These are phyloP conservation scores for Clonostachys chloroleuca DNA, from an alignment of 2,329 filamentous ascomycete genomes.

Conservation along the genomic window DNA sequence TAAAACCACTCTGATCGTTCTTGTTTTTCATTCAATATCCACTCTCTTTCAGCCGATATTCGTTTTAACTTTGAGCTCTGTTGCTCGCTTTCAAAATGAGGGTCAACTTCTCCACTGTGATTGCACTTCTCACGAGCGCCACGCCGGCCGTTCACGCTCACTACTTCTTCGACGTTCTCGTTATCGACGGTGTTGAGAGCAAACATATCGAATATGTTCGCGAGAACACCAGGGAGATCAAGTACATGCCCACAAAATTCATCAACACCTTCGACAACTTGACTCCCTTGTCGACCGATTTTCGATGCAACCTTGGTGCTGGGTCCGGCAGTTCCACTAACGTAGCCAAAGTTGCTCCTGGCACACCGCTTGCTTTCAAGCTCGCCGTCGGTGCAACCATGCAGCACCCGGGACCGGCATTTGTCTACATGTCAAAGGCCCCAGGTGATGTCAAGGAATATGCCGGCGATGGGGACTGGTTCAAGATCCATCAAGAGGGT, in stretches of 20 bases:
- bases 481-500: constrained; percentile 18
- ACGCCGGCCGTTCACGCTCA: constrained; percentile 13
- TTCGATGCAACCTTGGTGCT: constrained; percentile 23
- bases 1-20: too few species aligned
- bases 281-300: constrained; percentile 19
- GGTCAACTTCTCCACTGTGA: neutral
- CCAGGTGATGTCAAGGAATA: constrained; percentile 12
- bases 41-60: too few species aligned
- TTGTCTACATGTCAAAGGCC: constrained; percentile 21
- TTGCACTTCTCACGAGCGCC: constrained; percentile 1
- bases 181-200: constrained; percentile 27
- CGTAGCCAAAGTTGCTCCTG: constrained; percentile 22
- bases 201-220: constrained; percentile 43
- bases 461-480: constrained; percentile 20
- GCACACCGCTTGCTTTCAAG: constrained; percentile 27
- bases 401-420: constrained; percentile 24
- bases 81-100: too few species aligned
- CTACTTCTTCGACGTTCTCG: constrained; percentile 14
- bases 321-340: constrained; percentile 14
- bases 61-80: too few species aligned
- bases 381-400: constrained; percentile 19
- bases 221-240: constrained; percentile 20
- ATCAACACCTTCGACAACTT: constrained; percentile 22
- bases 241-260: constrained; percentile 9
- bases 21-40: too few species aligned